phyloP scores from a whole-genome alignment of 768 basidiomycete genomes.

The Podaxis rugospora region DNA sequence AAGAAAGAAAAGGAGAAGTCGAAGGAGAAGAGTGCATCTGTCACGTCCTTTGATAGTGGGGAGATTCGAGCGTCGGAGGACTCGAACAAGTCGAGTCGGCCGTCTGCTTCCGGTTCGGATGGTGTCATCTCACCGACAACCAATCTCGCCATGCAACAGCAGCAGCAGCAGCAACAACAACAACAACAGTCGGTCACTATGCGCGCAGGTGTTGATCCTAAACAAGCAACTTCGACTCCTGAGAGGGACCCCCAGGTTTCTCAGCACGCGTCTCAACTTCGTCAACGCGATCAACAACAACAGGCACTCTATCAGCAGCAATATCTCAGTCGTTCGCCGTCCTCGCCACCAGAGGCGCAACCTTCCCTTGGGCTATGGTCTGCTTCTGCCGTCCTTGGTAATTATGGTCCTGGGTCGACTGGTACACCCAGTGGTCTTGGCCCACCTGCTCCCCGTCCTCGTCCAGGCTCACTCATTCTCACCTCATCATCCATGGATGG shows the following conservation, averaged over 20 bases:
- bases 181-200: conserved; percentile 17
- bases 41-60: conserved; percentile 49
- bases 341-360: conserved; percentile 70
- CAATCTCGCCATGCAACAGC: conserved; percentile 51
- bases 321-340: conserved; percentile 84
- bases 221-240: conserved; percentile 22
- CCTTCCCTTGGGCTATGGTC: conserved; percentile 49
- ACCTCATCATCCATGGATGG: conserved; percentile 57
- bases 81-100: conserved; percentile 50
- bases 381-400: neutral
- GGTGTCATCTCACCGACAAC: conserved; percentile 49
- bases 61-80: conserved; percentile 55
- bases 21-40: conserved; percentile 38
- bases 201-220: conserved; percentile 23
- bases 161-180: conserved; percentile 38
- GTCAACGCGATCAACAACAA: conserved; percentile 85
- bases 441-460: conserved; percentile 49
- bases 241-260: conserved; percentile 42
- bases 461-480: conserved; percentile 76
- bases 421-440: conserved; percentile 47
- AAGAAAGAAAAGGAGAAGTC: conserved; percentile 72
- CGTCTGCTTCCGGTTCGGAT: conserved; percentile 26
- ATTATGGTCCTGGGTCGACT: neutral
- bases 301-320: conserved; percentile 77
- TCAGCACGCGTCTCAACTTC: conserved; percentile 64